phyloP scores from a whole-genome alignment of 2,329 filamentous ascomycete genomes.

The Westerdykella aurantiaca region DNA sequence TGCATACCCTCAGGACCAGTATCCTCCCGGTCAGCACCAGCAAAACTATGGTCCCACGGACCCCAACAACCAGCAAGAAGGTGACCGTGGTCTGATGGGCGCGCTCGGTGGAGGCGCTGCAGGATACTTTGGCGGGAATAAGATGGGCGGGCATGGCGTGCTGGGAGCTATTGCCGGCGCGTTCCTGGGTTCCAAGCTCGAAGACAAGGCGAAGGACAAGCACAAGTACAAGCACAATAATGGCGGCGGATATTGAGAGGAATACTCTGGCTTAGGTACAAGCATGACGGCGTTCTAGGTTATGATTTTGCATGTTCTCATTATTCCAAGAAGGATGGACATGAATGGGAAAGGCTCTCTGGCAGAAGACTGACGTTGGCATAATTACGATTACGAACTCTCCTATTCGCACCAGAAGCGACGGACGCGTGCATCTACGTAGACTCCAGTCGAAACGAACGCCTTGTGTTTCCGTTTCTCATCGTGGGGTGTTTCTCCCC shows the following conservation, averaged over 20 bases:
- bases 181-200: slow-evolving; percentile 50
- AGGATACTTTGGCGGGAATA: slow-evolving; percentile 52
- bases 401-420: too few relatives aligned
- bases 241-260: slow-evolving; percentile 3
- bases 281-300: too few relatives aligned
- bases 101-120: slow-evolving; percentile 53
- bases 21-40: slow-evolving; percentile 31
- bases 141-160: slow-evolving; percentile 51
- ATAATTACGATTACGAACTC: too few relatives aligned
- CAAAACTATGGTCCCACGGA: slow-evolving; percentile 40
- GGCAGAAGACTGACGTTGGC: too few relatives aligned
- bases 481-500: too few relatives aligned
- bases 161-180: slow-evolving; percentile 55
- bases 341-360: too few relatives aligned
- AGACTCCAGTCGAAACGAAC: too few relatives aligned
- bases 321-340: too few relatives aligned
- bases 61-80: slow-evolving; percentile 45
- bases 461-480: too few relatives aligned
- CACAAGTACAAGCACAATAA: slow-evolving; percentile 27
- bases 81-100: slow-evolving; percentile 54
- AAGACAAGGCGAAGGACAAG: slow-evolving; percentile 49
- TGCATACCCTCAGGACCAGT: slow-evolving; percentile 34
- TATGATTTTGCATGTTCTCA: too few relatives aligned
- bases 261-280: too few relatives aligned
- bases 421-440: too few relatives aligned